These are phyloP conservation scores for Hawksworthiomyces lignivorus DNA, from an alignment of 2,329 filamentous ascomycete species.

Conservation along the genomic window DNA sequence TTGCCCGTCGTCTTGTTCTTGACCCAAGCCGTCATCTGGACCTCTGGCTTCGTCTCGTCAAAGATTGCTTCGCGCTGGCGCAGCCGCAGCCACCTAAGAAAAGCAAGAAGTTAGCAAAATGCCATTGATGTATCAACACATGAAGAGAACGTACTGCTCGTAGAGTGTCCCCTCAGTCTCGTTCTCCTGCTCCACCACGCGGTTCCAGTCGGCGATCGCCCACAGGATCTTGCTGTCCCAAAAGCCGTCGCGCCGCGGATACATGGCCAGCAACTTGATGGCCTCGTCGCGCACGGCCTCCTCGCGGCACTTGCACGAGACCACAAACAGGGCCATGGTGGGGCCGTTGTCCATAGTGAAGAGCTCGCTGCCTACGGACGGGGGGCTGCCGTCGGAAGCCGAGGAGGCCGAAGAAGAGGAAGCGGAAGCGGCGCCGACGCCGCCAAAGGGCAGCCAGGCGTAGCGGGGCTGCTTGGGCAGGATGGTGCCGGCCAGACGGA, in stretches of 20 bases:
- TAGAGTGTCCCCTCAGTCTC: constrained; percentile 23
- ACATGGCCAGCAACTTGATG: constrained; percentile 30
- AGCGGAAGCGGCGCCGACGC: background rate
- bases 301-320: constrained; percentile 34
- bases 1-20: constrained; percentile 6
- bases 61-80: constrained; percentile 12
- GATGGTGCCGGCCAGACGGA: constrained; percentile 28
- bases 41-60: constrained; percentile 10
- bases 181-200: constrained; percentile 26
- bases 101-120: background rate
- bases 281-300: constrained; percentile 29
- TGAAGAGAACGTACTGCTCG: constrained; percentile 22
- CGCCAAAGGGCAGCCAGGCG: background rate
- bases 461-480: constrained; percentile 20
- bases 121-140: too few relatives aligned
- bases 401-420: too few relatives aligned
- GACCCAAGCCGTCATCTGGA: constrained; percentile 7
- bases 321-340: constrained; percentile 36
- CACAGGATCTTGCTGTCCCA: constrained; percentile 33
- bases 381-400: too few relatives aligned
- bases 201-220: constrained; percentile 31
- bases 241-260: constrained; percentile 36
- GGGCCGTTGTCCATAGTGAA: constrained; percentile 40
- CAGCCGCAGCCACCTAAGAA: constrained; percentile 8
- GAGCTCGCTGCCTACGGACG: too few relatives aligned